phyloP scores from a whole-genome alignment of 768 basidiomycete species.

The Serpula lacrymans region DNA sequence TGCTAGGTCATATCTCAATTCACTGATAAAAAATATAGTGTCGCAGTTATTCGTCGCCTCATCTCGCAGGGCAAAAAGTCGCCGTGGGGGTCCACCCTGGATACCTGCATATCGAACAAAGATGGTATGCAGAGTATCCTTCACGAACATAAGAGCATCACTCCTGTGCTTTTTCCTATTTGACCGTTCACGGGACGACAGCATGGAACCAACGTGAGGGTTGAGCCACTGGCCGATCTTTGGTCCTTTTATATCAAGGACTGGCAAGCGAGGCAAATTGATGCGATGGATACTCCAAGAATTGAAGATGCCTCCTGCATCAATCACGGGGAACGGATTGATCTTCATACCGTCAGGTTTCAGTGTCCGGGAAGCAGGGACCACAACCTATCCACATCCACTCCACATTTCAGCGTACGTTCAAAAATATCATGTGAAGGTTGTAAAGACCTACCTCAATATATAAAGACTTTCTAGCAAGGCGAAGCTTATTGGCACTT shows the following conservation, averaged over 20 bases:
- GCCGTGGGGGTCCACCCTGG: conserved; percentile 4
- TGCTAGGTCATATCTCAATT: conserved; percentile 19
- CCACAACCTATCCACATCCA: conserved; percentile 27
- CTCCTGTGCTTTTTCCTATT: background rate
- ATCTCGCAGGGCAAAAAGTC: conserved; percentile 18
- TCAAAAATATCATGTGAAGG: no score
- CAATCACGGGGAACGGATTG: conserved; percentile 27
- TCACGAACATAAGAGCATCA: conserved; percentile 19
- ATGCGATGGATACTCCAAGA: conserved; percentile 34
- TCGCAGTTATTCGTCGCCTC: conserved; percentile 13
- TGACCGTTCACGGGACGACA: conserved; percentile 15
- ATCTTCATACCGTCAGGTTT: conserved; percentile 10
- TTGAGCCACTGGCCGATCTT: conserved; percentile 20
- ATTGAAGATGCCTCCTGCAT: background rate
- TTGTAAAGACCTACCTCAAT: conserved; percentile 28
- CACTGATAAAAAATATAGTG: conserved; percentile 22
- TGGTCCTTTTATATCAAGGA: conserved; percentile 16
- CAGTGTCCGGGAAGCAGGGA: conserved; percentile 5
- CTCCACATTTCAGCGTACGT: conserved; percentile 5
- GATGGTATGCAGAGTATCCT: conserved; percentile 20
- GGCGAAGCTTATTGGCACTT: conserved; percentile 28
- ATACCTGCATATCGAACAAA: conserved; percentile 13
- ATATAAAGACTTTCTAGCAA: conserved; percentile 47
- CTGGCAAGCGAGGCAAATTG: conserved; percentile 24
- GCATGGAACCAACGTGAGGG: conserved; percentile 13